Percentiles rank a stretch among this genome's conserved stretches.
Evolutionary conservation across 306 rosid species (phyloP).

Genomic region (Comarum palustre): DNA sequence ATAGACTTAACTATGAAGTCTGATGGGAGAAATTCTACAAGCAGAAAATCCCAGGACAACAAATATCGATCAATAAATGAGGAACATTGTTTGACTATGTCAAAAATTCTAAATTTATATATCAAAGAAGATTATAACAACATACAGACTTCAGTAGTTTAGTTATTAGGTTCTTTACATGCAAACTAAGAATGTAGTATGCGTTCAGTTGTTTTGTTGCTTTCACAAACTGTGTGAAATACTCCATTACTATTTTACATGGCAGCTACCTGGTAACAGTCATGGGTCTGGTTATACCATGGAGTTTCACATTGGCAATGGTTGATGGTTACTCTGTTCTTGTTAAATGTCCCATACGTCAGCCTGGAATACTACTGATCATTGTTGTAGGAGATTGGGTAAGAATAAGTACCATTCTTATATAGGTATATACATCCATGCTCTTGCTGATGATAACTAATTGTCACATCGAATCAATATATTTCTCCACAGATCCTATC

Average conservation of each 20-base stretch:
- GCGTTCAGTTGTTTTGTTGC: background rate
- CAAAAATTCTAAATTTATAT: background rate
- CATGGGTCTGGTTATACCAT: constrained; percentile 87
- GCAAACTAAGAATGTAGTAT: background rate
- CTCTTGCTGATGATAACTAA: background rate
- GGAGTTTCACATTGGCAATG: constrained; percentile 87
- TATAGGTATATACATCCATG: constrained; percentile 7
- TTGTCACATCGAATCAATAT: constrained; percentile 12
- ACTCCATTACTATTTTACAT: constrained; percentile 4
- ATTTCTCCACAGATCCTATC: constrained; percentile 49
- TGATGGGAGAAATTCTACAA: background rate
- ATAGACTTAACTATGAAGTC: background rate
- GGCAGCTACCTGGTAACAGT: constrained; percentile 74
- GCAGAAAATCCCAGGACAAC: background rate
- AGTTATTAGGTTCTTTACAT: background rate
- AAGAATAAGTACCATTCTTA: constrained; percentile 25
- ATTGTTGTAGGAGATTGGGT: constrained; percentile 80
- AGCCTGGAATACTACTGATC: constrained; percentile 58
- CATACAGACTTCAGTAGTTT: background rate
- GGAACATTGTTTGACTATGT: background rate
- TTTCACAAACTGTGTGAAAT: background rate
- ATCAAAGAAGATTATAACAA: background rate
- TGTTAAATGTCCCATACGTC: constrained; percentile 65
- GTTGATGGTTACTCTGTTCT: constrained; percentile 80
- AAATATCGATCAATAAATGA: background rate